Conservation (phyloP, 208 protist genomes). For the Acanthamoeba triangularis region DNA sequence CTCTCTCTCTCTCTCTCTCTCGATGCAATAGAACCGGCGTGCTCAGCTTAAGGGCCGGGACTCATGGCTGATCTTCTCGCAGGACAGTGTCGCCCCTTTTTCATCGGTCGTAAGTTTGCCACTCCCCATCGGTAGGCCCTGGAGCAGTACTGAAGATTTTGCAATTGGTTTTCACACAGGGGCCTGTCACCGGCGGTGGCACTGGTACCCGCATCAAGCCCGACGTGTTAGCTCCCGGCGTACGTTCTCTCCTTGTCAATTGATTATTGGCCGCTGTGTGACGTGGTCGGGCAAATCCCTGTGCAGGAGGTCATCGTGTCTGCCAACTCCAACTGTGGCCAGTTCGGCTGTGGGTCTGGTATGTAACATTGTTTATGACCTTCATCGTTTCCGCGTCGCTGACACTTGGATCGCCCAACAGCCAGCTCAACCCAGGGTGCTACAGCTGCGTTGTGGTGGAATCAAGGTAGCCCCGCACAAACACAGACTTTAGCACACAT, state of each 20-base stretch:
- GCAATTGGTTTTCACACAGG: background rate
- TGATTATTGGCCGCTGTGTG: too few species aligned
- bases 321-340: background rate
- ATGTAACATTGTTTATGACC: background rate
- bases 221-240: slow-evolving; percentile 23
- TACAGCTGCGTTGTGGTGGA: slow-evolving; percentile 27
- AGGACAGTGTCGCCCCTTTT: slow-evolving; percentile 55
- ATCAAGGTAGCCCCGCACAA: background rate
- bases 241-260: background rate
- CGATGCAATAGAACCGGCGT: background rate
- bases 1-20: too few species aligned
- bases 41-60: background rate
- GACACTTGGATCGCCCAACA: background rate
- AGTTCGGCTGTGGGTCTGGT: slow-evolving; percentile 20
- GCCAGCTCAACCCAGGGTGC: background rate
- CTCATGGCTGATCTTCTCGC: slow-evolving; percentile 61
- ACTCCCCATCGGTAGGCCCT: background rate
- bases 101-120: background rate
- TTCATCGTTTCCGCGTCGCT: background rate
- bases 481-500: background rate
- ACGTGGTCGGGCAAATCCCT: background rate
- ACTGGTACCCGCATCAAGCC: slow-evolving; percentile 30
- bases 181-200: background rate
- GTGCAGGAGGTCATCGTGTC: slow-evolving; percentile 34
- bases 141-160: too few species aligned